Conservation (phyloP, 1,284 basidiomycete genomes). For the Pyrrhoderma lamaoense region DNA sequence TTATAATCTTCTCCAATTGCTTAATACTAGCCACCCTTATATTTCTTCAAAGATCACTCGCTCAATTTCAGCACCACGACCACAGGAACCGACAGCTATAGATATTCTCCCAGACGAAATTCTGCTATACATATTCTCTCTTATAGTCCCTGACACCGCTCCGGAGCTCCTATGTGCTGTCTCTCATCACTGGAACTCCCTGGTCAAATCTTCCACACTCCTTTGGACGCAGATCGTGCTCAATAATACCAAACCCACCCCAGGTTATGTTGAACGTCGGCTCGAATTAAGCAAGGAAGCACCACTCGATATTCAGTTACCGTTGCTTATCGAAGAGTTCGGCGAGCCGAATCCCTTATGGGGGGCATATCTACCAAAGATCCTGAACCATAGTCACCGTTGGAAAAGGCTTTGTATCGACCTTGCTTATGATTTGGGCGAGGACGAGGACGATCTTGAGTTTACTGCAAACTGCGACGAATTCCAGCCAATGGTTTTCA, state of each 20-base stretch:
- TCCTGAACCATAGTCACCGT: not conserved
- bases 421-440: not conserved
- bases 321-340: not conserved
- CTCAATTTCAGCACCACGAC: no score
- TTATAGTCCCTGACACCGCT: not conserved
- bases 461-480: not conserved
- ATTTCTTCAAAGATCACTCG: no score
- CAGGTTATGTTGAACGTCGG: no score
- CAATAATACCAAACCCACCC: no score
- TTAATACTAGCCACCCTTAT: no score
- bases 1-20: no score
- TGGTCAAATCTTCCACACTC: no score
- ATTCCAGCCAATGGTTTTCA: not conserved
- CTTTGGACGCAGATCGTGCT: no score
- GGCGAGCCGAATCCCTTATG: not conserved
- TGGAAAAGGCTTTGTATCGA: not conserved
- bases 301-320: not conserved
- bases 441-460: not conserved
- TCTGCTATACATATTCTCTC: not conserved
- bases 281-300: not conserved
- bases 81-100: no score
- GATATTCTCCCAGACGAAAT: slow-evolving; percentile 3
- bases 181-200: not conserved
- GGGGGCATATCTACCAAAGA: not conserved
- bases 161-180: not conserved